Base-by-base conservation (phyloP, 768 basidiomycete species). In the Lactarius tabidus region DNA sequence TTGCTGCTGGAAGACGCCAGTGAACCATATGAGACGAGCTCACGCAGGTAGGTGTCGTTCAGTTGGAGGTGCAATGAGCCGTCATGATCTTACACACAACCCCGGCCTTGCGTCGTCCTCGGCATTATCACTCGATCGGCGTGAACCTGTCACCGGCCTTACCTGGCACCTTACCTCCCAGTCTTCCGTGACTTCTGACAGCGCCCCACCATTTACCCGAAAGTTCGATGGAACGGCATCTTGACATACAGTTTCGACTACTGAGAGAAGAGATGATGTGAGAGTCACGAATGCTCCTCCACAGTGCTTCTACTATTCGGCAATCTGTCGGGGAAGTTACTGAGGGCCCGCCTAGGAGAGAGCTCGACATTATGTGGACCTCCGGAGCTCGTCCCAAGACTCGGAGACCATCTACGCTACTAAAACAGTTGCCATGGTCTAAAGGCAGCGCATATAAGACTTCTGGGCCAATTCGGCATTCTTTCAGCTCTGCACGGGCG, bases 171-270 rank as follows among this genome's bases (percentile, higher is more conserved):
- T 0, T 90, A 82, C 70, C 74, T 92, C 0, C 91, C 91, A 0
- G 84, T 80, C 0, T 86, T 82, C 68, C 71, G n/a, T n/a, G n/a
- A n/a, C n/a, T 87, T 1, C 80, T 76, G n/a, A 79, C 76, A 2
- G 89, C 87, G 0, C 89, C 88, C 0, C 89, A 90, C 70, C 87
- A 81, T 61, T 79, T 81, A 15, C 82, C 82, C 0, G 67, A 74
- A 3, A 79, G 80, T 18, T 84, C 83, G 28, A 89, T 91, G 83
- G 80, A 88, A 62, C 78, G 85, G 10, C 76, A 87, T 26, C 75
- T 91, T 14, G 91, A 93, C 63, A 82, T 87, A 4, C 89, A 92
- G 67, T 92, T 89, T 73, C 83, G 90, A 38, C 79, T 91, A 0
- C 75, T 92, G 39, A 78, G 90, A 41, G 90, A 91, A 67, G 90